A percentile compares a stretch with the other conserved stretches of the same genome.
phyloP scores from a whole-genome alignment of 2,329 filamentous ascomycete genomes.

The Hawksworthiomyces lignivorus region DNA sequence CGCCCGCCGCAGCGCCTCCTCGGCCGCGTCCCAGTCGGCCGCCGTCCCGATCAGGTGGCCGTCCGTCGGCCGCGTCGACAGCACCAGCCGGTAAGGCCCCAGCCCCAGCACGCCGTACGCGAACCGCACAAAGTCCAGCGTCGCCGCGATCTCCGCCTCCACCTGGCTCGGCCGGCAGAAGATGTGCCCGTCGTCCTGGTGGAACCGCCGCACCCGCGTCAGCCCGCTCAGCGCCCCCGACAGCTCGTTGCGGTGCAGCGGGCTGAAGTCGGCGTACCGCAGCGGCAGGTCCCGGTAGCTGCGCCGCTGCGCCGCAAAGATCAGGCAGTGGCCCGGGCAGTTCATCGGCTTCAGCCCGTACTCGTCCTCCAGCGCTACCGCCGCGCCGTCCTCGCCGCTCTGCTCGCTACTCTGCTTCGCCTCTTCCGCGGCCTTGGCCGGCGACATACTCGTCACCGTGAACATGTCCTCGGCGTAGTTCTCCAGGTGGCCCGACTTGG shows the following conservation, averaged over 20 bases:
- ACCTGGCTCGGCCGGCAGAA: slow-evolving; percentile 78
- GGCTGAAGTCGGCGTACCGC: slow-evolving; percentile 91
- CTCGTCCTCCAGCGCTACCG: slow-evolving; percentile 42
- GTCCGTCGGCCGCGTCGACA: slow-evolving; percentile 71
- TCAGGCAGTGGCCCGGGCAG: slow-evolving; percentile 87
- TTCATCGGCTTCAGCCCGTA: slow-evolving; percentile 94
- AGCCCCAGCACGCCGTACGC: slow-evolving; percentile 65
- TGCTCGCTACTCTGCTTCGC: background rate
- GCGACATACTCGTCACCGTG: slow-evolving; percentile 56
- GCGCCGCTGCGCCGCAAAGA: slow-evolving; percentile 75
- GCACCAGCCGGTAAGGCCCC: slow-evolving; percentile 63
- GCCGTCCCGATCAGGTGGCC: slow-evolving; percentile 64
- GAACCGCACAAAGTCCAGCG: slow-evolving; percentile 65
- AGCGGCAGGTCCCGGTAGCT: slow-evolving; percentile 88
- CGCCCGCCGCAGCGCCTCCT: slow-evolving; percentile 56
- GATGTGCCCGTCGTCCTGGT: slow-evolving; percentile 89
- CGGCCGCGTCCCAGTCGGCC: slow-evolving; percentile 61
- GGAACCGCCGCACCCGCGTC: slow-evolving; percentile 87
- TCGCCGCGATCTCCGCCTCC: slow-evolving; percentile 62
- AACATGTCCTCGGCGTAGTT: slow-evolving; percentile 95
- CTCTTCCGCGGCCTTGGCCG: slow-evolving; percentile 32
- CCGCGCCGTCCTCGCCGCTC: background rate
- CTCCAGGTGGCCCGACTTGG: slow-evolving; percentile 76
- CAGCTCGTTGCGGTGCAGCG: slow-evolving; percentile 90
- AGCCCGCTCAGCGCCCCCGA: slow-evolving; percentile 86